Evolutionary conservation across 1,139 yeast species (phyloP), one percentile per base, ranked within the genome.

Genomic region (Nakaseomyces bracarensis): DNA sequence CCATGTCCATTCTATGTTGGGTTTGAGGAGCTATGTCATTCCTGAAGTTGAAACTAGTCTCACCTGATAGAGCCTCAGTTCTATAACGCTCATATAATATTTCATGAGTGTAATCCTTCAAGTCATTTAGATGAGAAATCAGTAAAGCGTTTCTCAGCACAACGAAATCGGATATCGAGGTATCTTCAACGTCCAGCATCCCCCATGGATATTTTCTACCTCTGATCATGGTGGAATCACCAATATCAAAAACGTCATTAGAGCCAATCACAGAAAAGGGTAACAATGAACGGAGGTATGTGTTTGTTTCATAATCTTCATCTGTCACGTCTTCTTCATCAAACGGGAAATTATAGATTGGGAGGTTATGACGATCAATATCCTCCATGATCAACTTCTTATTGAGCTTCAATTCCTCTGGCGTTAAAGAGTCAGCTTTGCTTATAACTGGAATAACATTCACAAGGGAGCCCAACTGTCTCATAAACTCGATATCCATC

Each of bases 201-300:
- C 97, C 97, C 97, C 98, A 91, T 16, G 96, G 96, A 60, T 89
- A 91, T 61, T 79, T 76, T 62, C 98, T 76, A 6, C 86, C 96
- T 49, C 89, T 77, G 36, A 82, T 73, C 38, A 71, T 61, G 47
- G 72, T 70, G 9, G 89, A 91, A 18, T 78, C 71, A 10, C 57
- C 62, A 11, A 72, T 63, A 53, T 81, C 87, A 43, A 66, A 68
- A 26, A 70, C 70, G 26, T 74, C 76, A 48, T 76, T 77, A 2
- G 94, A 81, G 5, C 95, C 83, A 52, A 89, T 81, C 29, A 89
- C 72, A 1, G 96, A 91, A 68, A 91, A 91, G 20, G 98, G 98
- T 49, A 86, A 73, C 53, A 81, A 67, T 23, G 75, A 72, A 44
- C 94, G 77, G 54, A 91, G 70, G 52, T 76, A 82, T 46, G 77